Evolutionary conservation across 2,329 filamentous ascomycete species (phyloP).

Genomic region (Cladobotryum protrusum): DNA sequence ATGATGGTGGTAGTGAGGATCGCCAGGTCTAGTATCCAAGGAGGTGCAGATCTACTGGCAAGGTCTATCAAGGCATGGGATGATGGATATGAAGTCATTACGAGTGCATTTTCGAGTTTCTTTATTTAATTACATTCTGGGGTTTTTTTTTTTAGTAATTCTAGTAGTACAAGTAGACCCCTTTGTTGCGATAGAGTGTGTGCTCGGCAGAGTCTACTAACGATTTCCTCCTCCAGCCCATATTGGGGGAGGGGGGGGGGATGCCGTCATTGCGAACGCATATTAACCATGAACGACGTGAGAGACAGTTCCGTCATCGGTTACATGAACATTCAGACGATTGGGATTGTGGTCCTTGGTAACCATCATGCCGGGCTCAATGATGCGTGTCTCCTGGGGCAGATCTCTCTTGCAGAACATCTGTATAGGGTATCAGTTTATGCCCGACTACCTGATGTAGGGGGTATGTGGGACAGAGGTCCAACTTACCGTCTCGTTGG

Average conservation of each 20-base stretch:
- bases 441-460: too few relatives aligned
- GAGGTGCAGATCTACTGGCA: not conserved
- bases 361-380: constrained; percentile 50
- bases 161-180: too few relatives aligned
- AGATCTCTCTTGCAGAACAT: constrained; percentile 56
- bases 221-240: too few relatives aligned
- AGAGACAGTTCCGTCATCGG: constrained; percentile 54
- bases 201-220: too few relatives aligned
- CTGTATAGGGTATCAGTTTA: constrained; percentile 27
- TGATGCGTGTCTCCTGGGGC: constrained; percentile 49
- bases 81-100: too few relatives aligned
- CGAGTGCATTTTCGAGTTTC: too few relatives aligned
- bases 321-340: constrained; percentile 54
- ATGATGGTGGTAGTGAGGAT: not conserved
- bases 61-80: too few relatives aligned
- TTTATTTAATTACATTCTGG: too few relatives aligned
- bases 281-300: constrained; percentile 50
- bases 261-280: too few relatives aligned
- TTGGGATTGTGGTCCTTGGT: constrained; percentile 51
- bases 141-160: too few relatives aligned
- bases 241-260: too few relatives aligned
- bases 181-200: too few relatives aligned
- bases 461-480: not conserved
- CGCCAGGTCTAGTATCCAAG: not conserved
- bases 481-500: constrained; percentile 46